Base-by-base conservation (phyloP, 2,329 filamentous ascomycete species). In the Aspergillus thermomutatus region DNA sequence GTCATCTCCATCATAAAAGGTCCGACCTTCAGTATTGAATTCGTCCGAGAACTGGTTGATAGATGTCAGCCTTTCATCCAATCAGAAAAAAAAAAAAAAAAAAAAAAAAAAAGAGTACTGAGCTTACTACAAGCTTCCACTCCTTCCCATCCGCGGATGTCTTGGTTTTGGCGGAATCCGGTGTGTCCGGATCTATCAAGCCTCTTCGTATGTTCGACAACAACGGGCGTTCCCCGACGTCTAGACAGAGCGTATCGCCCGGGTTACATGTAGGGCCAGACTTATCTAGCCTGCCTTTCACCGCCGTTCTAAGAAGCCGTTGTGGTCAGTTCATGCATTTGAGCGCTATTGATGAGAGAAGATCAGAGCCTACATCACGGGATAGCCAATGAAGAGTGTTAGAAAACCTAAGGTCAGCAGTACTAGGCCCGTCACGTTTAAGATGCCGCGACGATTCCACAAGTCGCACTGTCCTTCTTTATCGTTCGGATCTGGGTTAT, bases 1-100 rank as follows among this genome's bases (percentile, higher is more conserved):
- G 67, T 90, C 87, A 64, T 90, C 87, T 5, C 83, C 85, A 43
- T 86, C 82, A 67, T 89, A 90, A 65, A 90, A 90, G 3, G 86
- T 87, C 50, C 87, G 81, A 19, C 86, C 87, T 50, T 83, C 79
- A 2, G 72, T 81, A 60, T 88, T 88, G 72, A 90, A 90, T 66
- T 90, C 87, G 67, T 90, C 87, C 3, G 87, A 89, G 66, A 88
- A 89, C 78, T 84, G 59, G 28, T 17, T 26, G 17, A 26, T 28
- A 26, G 21, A 27, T 25, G 14, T 17, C 27, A 31, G 26, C 7
- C 6, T 37, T 37, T 17, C 14, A 14, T 37, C 31, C 14, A 37
- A 17, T 17, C n/a, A n/a, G n/a, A 6, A 37, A 37, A n/a, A 7
- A 4, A 3, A 37, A 25, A 31, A 9, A n/a, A 14, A n/a, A 6